Conservation (phyloP, 176 grass and related monocot species). For the Oryza officinalis region DNA sequence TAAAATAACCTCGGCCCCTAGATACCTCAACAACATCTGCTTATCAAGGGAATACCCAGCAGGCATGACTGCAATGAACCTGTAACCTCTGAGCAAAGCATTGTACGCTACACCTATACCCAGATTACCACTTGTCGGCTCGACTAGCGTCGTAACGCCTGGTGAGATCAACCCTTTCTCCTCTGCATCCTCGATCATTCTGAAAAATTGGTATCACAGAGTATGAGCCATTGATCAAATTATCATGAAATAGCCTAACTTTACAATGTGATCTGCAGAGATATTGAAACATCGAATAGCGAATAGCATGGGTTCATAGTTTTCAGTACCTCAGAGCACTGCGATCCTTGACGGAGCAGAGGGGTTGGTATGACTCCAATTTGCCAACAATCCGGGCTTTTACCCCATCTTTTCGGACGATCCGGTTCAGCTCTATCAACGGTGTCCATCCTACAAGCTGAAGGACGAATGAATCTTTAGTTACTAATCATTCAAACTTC, state of each 20-base stretch:
- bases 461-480: background rate
- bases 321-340: constrained; percentile 57
- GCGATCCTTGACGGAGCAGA: constrained; percentile 80
- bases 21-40: constrained; percentile 63
- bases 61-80: constrained; percentile 70
- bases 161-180: constrained; percentile 67
- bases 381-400: constrained; percentile 58
- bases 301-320: background rate
- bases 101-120: constrained; percentile 52
- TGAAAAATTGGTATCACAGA: background rate
- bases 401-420: constrained; percentile 51
- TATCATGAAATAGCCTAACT: background rate
- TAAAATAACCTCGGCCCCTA: constrained; percentile 66
- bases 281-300: background rate
- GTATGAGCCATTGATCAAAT: background rate
- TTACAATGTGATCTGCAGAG: background rate
- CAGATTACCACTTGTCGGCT: constrained; percentile 62
- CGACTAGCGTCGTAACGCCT: constrained; percentile 64
- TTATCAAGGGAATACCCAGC: constrained; percentile 63
- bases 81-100: constrained; percentile 64
- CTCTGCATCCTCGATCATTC: constrained; percentile 84
- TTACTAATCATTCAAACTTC: background rate
- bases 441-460: constrained; percentile 89
- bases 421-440: constrained; percentile 58
- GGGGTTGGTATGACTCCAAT: constrained; percentile 73